A percentile compares a stretch with the other conserved stretches of the same genome.
Evolutionary conservation across 257 asterid species (phyloP).

Genomic region (Solanum etuberosum): DNA sequence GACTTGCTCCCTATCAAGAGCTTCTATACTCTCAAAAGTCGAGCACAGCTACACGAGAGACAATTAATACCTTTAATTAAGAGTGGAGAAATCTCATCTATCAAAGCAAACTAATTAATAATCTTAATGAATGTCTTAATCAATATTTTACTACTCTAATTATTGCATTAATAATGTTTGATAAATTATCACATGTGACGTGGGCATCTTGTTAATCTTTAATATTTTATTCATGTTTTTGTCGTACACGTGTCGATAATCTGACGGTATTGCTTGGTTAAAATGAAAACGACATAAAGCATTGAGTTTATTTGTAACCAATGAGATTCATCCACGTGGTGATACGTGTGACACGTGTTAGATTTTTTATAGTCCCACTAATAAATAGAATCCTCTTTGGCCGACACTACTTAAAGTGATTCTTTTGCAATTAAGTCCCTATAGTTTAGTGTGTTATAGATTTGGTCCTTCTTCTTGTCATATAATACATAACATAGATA

Average conservation of each 20-base stretch:
- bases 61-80: neutral
- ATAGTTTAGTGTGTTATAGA: neutral
- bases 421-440: neutral
- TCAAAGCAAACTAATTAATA: neutral
- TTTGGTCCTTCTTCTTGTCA: neutral
- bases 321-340: neutral
- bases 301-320: neutral
- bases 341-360: neutral
- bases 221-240: neutral
- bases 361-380: neutral
- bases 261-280: neutral
- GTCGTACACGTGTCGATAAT: neutral
- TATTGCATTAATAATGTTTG: constrained; percentile 22
- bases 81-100: neutral
- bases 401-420: neutral
- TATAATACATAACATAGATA: neutral
- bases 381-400: neutral
- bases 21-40: neutral
- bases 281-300: neutral
- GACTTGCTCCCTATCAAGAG: neutral
- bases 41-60: accelerated
- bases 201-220: neutral
- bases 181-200: constrained; percentile 2
- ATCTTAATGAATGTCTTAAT: neutral
- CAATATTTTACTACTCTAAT: neutral